A percentile compares a stretch with the other conserved stretches of the same genome.
Conservation (phyloP, 2,329 filamentous ascomycete species). For the Pleoardoris graminearum region DNA sequence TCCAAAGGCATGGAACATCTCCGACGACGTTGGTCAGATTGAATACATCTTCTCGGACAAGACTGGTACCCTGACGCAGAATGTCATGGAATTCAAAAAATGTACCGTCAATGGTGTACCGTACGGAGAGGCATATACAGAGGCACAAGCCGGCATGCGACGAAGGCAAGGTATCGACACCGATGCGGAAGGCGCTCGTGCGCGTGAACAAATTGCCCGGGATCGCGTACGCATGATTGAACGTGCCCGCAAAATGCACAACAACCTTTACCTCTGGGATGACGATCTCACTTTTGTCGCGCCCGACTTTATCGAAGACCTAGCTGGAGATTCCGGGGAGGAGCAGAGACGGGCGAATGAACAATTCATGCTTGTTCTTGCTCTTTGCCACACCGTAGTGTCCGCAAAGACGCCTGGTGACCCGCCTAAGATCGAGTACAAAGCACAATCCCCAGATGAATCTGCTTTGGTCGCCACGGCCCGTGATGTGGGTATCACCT, state of each 20-base stretch:
- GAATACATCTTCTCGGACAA: slow-evolving; percentile 99
- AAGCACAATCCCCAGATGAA: slow-evolving; percentile 96
- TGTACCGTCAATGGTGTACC: slow-evolving; percentile 93
- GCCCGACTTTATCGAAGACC: slow-evolving; percentile 82
- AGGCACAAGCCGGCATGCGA: slow-evolving; percentile 95
- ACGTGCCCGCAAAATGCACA: slow-evolving; percentile 73
- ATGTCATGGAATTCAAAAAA: slow-evolving; percentile 99
- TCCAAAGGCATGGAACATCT: slow-evolving; percentile 98
- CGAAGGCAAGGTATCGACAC: slow-evolving; percentile 86
- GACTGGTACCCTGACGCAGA: slow-evolving; percentile 86
- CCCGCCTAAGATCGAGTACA: slow-evolving; percentile 88
- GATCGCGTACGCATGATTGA: slow-evolving; percentile 74
- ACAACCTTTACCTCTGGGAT: slow-evolving; percentile 89
- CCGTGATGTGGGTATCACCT: slow-evolving; percentile 91
- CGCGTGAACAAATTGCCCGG: slow-evolving; percentile 75
- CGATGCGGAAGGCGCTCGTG: slow-evolving; percentile 74
- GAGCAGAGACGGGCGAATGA: slow-evolving; percentile 79
- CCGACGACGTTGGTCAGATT: slow-evolving; percentile 95
- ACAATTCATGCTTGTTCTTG: slow-evolving; percentile 91
- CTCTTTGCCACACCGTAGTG: slow-evolving; percentile 96
- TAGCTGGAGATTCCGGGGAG: slow-evolving; percentile 74
- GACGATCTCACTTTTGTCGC: slow-evolving; percentile 91
- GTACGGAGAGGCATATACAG: slow-evolving; percentile 97
- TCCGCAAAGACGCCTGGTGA: slow-evolving; percentile 89
- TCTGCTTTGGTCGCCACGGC: slow-evolving; percentile 92